Percentiles rank a stretch among this genome's conserved stretches.
Evolutionary conservation across 2,329 filamentous ascomycete genomes (phyloP).

Genomic region (Apiospora pterosperma): DNA sequence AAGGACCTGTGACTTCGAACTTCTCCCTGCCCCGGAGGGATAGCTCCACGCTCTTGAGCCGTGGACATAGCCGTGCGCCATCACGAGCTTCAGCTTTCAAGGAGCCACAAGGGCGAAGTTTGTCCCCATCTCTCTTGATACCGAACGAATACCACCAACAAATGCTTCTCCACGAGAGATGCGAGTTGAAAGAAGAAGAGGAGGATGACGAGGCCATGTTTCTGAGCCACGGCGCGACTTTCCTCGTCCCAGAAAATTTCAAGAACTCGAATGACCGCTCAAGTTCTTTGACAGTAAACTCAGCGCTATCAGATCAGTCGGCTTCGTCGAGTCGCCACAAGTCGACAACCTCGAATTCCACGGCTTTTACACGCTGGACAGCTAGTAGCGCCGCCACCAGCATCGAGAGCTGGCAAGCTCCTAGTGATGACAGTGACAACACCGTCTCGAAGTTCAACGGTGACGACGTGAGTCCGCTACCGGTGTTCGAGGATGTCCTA

Average conservation of each 20-base stretch:
- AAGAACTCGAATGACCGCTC: slow-evolving; percentile 40
- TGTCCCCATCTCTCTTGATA: slow-evolving; percentile 62
- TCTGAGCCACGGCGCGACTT: slow-evolving; percentile 22
- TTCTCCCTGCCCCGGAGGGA: slow-evolving; percentile 48
- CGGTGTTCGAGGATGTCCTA: slow-evolving; percentile 5
- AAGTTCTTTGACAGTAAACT: slow-evolving; percentile 54
- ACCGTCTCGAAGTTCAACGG: slow-evolving; percentile 12
- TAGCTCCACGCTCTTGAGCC: slow-evolving; percentile 24
- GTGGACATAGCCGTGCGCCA: slow-evolving; percentile 33
- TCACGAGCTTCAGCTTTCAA: slow-evolving; percentile 54
- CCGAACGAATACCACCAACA: slow-evolving; percentile 56
- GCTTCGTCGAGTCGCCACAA: slow-evolving; percentile 46
- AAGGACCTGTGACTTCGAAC: slow-evolving; percentile 39
- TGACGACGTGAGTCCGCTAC: not conserved
- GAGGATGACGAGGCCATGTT: slow-evolving; percentile 25
- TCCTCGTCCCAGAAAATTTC: slow-evolving; percentile 29
- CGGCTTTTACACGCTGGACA: slow-evolving; percentile 52
- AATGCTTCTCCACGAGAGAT: slow-evolving; percentile 40
- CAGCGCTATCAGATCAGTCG: slow-evolving; percentile 43
- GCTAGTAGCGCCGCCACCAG: slow-evolving; percentile 45
- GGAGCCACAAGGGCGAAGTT: slow-evolving; percentile 55
- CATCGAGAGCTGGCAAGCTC: slow-evolving; percentile 22
- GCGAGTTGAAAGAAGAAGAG: slow-evolving; percentile 25
- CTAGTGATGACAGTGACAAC: slow-evolving; percentile 14
- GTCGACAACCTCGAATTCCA: slow-evolving; percentile 51